These are phyloP conservation scores for Pseudognaphalium luteoalbum DNA, from an alignment of 129 eudicot species.

Conservation along the genomic window DNA sequence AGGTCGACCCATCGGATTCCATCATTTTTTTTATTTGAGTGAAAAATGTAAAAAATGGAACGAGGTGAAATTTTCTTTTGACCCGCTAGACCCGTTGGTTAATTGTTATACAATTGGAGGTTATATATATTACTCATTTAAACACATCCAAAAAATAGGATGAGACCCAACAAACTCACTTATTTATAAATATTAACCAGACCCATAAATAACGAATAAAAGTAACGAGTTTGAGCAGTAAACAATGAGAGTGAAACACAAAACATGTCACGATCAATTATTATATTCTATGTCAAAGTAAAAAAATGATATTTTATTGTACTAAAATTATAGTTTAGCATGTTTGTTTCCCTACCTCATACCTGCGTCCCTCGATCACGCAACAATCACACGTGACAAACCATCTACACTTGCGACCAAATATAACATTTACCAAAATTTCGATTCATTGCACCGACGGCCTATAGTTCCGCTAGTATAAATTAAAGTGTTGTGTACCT, in stretches of 20 bases:
- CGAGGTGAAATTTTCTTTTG: no score
- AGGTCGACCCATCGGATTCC: no score
- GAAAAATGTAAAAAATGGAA: no score
- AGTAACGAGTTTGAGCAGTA: not conserved
- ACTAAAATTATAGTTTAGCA: not conserved
- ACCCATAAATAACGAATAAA: no score
- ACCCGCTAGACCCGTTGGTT: no score
- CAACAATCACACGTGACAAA: conserved; percentile 26
- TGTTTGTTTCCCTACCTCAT: conserved; percentile 19
- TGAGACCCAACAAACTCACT: no score
- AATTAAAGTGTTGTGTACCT: not conserved
- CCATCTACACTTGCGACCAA: conserved; percentile 9
- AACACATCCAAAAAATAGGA: no score
- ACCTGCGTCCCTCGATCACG: conserved; percentile 24
- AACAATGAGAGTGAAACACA: not conserved
- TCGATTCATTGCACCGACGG: conserved; percentile 7
- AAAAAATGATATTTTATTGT: no score
- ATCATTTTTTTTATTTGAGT: no score
- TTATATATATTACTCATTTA: no score
- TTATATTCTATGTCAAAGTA: not conserved
- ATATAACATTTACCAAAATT: conserved; percentile 6
- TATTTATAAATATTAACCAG: no score
- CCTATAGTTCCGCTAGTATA: not conserved
- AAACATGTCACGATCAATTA: not conserved
- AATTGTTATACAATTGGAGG: no score